phyloP scores from a whole-genome alignment of 768 basidiomycete genomes.

The Podaxis sp. region DNA sequence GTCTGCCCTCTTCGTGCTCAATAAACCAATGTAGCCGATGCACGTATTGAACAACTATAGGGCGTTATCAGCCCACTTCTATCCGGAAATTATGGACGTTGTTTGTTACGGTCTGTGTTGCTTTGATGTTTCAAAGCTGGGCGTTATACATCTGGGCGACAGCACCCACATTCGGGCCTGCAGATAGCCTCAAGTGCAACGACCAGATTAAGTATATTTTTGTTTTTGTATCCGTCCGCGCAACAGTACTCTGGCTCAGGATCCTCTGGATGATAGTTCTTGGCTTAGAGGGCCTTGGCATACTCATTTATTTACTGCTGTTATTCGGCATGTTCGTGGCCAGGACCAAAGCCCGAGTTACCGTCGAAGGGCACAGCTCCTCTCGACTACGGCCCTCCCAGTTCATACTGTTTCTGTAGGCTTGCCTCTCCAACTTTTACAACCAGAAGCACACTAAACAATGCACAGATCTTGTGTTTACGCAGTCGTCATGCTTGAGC shows the following conservation, averaged over 20 bases:
- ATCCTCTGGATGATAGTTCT: constrained; percentile 14
- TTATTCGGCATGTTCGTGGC: not conserved
- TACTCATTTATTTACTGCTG: not conserved
- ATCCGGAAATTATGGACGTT: constrained; percentile 3
- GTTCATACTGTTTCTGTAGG: not conserved
- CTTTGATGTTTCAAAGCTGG: constrained; percentile 13
- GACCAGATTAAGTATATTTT: constrained; percentile 15
- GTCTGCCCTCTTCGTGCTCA: not conserved
- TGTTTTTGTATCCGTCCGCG: constrained; percentile 10
- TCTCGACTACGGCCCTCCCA: not conserved
- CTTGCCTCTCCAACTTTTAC: no score
- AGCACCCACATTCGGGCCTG: constrained; percentile 10
- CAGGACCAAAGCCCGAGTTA: not conserved
- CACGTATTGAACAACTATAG: no score
- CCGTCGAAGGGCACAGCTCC: not conserved
- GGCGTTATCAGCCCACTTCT: not conserved
- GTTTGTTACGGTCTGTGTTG: constrained; percentile 7
- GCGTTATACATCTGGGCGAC: constrained; percentile 15
- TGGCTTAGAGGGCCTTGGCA: not conserved
- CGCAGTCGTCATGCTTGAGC: constrained; percentile 14
- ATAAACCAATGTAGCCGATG: not conserved
- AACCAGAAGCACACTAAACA: not conserved
- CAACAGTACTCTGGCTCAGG: constrained; percentile 14
- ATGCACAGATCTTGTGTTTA: constrained; percentile 9
- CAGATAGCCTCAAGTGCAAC: constrained; percentile 9